phyloP scores from a whole-genome alignment of 2,329 filamentous ascomycete genomes.

The Phaeosphaeriaceae sp. region DNA sequence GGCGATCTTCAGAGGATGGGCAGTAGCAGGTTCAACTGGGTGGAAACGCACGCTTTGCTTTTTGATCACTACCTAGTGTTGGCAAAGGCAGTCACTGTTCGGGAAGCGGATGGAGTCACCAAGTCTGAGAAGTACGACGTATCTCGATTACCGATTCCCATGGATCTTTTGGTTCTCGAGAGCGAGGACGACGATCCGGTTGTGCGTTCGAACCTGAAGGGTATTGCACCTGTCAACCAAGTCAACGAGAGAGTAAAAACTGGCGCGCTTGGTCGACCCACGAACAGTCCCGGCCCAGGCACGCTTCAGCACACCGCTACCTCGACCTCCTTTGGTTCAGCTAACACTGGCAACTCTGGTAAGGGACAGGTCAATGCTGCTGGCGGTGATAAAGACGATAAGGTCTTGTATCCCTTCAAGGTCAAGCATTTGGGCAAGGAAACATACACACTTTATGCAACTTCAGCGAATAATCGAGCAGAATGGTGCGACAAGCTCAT shows the following conservation, averaged over 20 bases:
- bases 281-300: slow-evolving; percentile 51
- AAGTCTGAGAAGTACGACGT: slow-evolving; percentile 90
- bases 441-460: slow-evolving; percentile 88
- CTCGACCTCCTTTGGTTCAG: slow-evolving; percentile 63
- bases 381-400: slow-evolving; percentile 71
- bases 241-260: slow-evolving; percentile 49
- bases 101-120: slow-evolving; percentile 73
- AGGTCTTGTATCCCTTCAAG: slow-evolving; percentile 89
- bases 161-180: slow-evolving; percentile 93
- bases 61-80: slow-evolving; percentile 97
- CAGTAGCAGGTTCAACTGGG: slow-evolving; percentile 87
- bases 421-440: slow-evolving; percentile 96
- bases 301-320: slow-evolving; percentile 75
- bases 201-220: slow-evolving; percentile 77
- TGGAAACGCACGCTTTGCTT: slow-evolving; percentile 90
- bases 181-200: slow-evolving; percentile 92
- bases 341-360: slow-evolving; percentile 60
- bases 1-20: slow-evolving; percentile 91
- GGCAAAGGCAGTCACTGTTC: slow-evolving; percentile 76
- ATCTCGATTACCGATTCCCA: slow-evolving; percentile 92
- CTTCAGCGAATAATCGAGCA: slow-evolving; percentile 74
- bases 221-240: slow-evolving; percentile 68
- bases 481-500: slow-evolving; percentile 96
- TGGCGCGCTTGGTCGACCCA: slow-evolving; percentile 60
- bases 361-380: slow-evolving; percentile 59